A percentile compares a stretch with the other conserved stretches of the same genome.
Conservation (phyloP, 805 yeast genomes). For the Saccharomyces mikatae region DNA sequence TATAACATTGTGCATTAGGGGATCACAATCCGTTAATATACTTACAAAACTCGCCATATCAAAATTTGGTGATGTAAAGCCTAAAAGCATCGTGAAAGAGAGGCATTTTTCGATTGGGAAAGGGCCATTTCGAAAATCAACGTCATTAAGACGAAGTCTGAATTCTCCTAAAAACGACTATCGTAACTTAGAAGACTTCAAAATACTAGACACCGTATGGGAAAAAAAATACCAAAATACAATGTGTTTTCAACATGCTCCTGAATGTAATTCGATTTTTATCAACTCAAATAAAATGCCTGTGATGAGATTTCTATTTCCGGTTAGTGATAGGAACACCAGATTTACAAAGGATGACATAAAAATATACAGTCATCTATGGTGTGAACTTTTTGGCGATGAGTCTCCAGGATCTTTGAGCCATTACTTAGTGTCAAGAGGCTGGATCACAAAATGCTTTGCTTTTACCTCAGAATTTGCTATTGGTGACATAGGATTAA, state of each 20-base stretch:
- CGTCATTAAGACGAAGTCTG: neutral
- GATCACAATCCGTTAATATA: constrained; percentile 57
- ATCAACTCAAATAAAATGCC: constrained; percentile 34
- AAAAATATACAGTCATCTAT: constrained; percentile 32
- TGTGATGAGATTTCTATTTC: constrained; percentile 41
- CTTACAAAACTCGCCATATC: constrained; percentile 44
- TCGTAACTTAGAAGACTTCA: constrained; percentile 2
- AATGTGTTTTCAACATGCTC: constrained; percentile 19
- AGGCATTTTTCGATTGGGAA: constrained; percentile 6
- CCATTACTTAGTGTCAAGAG: constrained; percentile 30
- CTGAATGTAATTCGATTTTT: constrained; percentile 28
- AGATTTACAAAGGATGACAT: constrained; percentile 18
- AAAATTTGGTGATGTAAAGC: constrained; percentile 35
- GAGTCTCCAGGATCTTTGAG: constrained; percentile 48
- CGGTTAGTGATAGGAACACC: constrained; percentile 17
- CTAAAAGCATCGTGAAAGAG: constrained; percentile 1
- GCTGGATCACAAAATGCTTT: constrained; percentile 32
- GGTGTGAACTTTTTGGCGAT: constrained; percentile 58
- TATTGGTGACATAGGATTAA: constrained; percentile 33
- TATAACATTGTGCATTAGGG: constrained; percentile 52
- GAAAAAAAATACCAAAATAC: constrained; percentile 10
- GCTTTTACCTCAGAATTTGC: constrained; percentile 39
- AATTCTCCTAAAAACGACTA: neutral
- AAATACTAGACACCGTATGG: constrained; percentile 21
- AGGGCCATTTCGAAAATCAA: constrained; percentile 3